Evolutionary conservation across 2,329 filamentous ascomycete genomes (phyloP).

Genomic region (Colletotrichum falcatum): DNA sequence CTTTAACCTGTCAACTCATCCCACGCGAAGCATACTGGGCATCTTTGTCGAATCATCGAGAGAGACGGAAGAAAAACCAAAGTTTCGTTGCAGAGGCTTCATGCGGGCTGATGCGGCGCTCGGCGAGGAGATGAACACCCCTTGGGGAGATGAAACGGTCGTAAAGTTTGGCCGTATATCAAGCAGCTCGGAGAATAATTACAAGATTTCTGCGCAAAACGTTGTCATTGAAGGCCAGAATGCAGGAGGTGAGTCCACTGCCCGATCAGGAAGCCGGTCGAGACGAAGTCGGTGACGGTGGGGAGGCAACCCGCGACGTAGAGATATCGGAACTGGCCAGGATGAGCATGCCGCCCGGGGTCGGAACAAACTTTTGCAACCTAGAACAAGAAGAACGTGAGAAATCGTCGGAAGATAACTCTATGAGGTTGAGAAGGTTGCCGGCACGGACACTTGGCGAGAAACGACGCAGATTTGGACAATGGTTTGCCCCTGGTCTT

Average conservation of each 20-base stretch:
- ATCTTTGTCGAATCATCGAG: slow-evolving; percentile 1
- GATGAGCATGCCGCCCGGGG: slow-evolving; percentile 27
- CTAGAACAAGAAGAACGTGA: slow-evolving; percentile 29
- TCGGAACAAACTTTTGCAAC: slow-evolving; percentile 14
- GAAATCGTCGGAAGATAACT: slow-evolving; percentile 36
- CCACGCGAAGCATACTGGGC: slow-evolving; percentile 8
- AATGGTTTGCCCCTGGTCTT: slow-evolving; percentile 33
- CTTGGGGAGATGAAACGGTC: slow-evolving; percentile 34
- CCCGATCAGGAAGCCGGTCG: slow-evolving; percentile 12
- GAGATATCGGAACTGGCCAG: slow-evolving; percentile 5
- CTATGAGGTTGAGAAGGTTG: slow-evolving; percentile 28
- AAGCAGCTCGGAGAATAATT: slow-evolving; percentile 17
- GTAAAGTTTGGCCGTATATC: slow-evolving; percentile 23
- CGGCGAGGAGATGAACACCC: slow-evolving; percentile 36
- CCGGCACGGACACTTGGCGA: slow-evolving; percentile 15
- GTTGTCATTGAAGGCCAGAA: background rate
- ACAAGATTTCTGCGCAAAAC: slow-evolving; percentile 16
- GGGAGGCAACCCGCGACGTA: background rate
- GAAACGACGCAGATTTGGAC: slow-evolving; percentile 7
- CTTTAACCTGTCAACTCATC: slow-evolving; percentile 32
- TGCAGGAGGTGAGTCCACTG: background rate
- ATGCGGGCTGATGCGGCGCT: slow-evolving; percentile 22
- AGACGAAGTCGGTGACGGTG: slow-evolving; percentile 20
- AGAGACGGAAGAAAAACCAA: background rate
- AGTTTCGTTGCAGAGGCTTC: slow-evolving; percentile 26